Evolutionary conservation across 225 moss, liverwort and hornwort species (phyloP), one percentile per base, ranked within the genome.

Genomic region (Neckera pumila): DNA sequence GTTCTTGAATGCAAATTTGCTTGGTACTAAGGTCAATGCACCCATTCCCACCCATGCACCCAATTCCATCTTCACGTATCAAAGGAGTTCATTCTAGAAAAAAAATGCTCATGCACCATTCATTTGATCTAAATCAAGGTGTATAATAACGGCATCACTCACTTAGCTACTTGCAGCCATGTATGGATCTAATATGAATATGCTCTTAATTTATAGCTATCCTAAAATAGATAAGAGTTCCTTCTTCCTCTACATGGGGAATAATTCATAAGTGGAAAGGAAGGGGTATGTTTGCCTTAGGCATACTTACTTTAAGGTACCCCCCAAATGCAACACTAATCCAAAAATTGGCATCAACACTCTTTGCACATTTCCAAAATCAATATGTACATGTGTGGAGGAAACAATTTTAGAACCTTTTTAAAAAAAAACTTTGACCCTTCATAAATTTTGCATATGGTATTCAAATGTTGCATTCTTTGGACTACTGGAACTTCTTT

Each of bases 101-200:
- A 72, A 3, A 9, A 42, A 27, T 72, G 9, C 49, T 12, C 49
- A 49, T 72, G 43, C 10, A 72, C 5, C 16, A 27, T 43, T 51
- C 51, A 51, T 51, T 51, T 43, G 9, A 6, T 33, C 33, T 12
- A 33, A 33, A 12, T 33, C 20, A 20, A 75, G 21, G 51, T 76
- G 7, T 21, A 2, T 7, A 8, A 5, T 33, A 51, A 0, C 0
- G 0, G 0, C 2, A 1, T 31, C 20, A 49, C 1, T 17, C 2
- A 18, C 10, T 10, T 30, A 47, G 2, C 20, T 49, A 10, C 12
- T 31, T 75, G 47, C 22, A 67, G 14, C 4, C 23, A 69, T 69
- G 38, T 18, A 2, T 47, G 17, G 49, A 18, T 75, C 2, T 6
- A 51, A 1, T 5, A 51, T 76, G 14, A 22, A 22, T 0, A 1